Percentiles rank a stretch among this genome's conserved stretches.
Evolutionary conservation across 2,329 filamentous ascomycete species (phyloP).

Genomic region (Fusarium duplospermum): DNA sequence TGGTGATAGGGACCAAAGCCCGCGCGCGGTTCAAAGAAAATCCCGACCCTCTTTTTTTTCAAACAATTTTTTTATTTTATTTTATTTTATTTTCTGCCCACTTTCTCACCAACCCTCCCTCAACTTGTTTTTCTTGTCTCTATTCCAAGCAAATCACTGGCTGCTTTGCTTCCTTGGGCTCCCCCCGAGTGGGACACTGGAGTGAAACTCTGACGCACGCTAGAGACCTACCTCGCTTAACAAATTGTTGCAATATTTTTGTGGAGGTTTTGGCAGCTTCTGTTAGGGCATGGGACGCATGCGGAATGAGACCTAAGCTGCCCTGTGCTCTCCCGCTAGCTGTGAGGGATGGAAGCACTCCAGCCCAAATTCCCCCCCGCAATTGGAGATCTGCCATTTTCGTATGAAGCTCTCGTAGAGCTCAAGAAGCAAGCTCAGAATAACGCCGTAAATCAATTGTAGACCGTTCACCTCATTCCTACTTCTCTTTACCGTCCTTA

Average conservation of each 20-base stretch:
- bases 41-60: conserved; percentile 4
- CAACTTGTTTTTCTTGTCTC: not conserved
- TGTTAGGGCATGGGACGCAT: conserved; percentile 39
- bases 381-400: not conserved
- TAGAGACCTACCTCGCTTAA: conserved; percentile 36
- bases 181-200: conserved; percentile 22
- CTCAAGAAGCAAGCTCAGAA: not conserved
- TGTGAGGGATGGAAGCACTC: too few species aligned
- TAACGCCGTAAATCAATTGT: not conserved
- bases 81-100: not conserved
- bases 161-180: conserved; percentile 17
- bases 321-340: not conserved
- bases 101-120: too few species aligned
- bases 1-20: conserved; percentile 16
- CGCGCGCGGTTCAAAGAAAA: conserved; percentile 35
- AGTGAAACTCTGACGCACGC: conserved; percentile 36
- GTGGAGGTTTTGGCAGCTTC: conserved; percentile 25
- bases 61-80: not conserved
- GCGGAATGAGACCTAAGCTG: conserved; percentile 9
- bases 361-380: conserved; percentile 4
- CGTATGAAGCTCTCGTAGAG: not conserved
- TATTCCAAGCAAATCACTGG: conserved; percentile 6
- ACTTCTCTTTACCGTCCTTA: not conserved
- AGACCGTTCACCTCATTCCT: not conserved
- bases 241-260: conserved; percentile 36